A percentile compares a stretch with the other conserved stretches of the same genome.
Evolutionary conservation across 2,329 filamentous ascomycete genomes (phyloP).

Genomic region (Colletotrichum salicis): DNA sequence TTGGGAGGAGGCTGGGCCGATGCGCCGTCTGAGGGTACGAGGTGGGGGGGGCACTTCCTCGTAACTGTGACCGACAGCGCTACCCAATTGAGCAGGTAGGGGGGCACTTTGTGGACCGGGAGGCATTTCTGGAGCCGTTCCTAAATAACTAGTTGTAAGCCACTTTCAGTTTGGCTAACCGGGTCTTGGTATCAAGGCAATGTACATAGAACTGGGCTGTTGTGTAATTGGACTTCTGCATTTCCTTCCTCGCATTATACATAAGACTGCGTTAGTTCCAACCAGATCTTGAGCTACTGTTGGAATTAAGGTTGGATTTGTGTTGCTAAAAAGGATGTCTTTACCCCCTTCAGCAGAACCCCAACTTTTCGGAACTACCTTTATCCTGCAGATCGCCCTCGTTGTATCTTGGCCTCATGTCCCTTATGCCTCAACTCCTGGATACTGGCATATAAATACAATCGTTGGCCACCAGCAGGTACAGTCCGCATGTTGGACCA

Average conservation of each 20-base stretch:
- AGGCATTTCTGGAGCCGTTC: neutral
- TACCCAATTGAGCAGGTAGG: conserved; percentile 10
- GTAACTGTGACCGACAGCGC: neutral
- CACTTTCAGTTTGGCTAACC: neutral
- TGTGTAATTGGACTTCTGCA: neutral
- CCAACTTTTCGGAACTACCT: neutral
- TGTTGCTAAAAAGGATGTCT: neutral
- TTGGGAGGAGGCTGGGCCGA: conserved; percentile 8
- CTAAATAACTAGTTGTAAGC: neutral
- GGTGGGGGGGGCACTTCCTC: neutral
- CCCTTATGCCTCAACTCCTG: neutral
- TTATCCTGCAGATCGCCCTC: neutral
- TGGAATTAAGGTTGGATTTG: neutral
- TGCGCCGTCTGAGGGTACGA: neutral
- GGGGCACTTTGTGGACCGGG: neutral
- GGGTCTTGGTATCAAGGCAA: neutral
- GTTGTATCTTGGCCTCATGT: neutral
- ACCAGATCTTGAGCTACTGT: neutral
- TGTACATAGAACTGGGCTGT: neutral
- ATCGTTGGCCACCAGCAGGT: neutral
- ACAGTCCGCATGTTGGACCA: neutral
- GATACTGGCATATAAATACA: neutral
- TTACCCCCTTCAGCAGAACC: neutral
- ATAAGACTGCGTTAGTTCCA: neutral
- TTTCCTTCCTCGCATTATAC: neutral